Evolutionary conservation across 2,329 filamentous ascomycete species (phyloP).

Genomic region (Tympanopsis confertula): DNA sequence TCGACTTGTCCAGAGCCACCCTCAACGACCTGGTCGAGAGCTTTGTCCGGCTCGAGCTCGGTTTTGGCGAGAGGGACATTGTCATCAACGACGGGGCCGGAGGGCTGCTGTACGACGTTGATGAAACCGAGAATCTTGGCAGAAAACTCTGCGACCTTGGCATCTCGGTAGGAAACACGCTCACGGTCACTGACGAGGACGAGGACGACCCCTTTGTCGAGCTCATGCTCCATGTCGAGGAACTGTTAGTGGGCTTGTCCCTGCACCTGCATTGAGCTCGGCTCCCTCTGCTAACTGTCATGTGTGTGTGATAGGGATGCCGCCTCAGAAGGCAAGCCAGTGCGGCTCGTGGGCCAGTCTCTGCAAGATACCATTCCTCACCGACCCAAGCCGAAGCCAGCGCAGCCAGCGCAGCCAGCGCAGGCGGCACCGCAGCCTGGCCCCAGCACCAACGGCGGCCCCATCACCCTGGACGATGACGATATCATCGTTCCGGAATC

Average conservation of each 20-base stretch:
- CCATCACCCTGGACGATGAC: background rate
- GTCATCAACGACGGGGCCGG: slow-evolving; percentile 47
- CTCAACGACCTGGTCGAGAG: slow-evolving; percentile 49
- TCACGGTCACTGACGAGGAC: background rate
- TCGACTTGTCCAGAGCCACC: slow-evolving; percentile 44
- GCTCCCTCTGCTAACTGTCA: slow-evolving; percentile 12
- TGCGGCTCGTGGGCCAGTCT: slow-evolving; percentile 27
- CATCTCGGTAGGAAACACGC: slow-evolving; percentile 4
- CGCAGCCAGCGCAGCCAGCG: slow-evolving; percentile 6
- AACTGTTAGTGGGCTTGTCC: background rate
- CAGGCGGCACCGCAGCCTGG: slow-evolving; percentile 13
- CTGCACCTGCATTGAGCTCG: slow-evolving; percentile 4
- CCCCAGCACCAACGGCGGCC: slow-evolving; percentile 22
- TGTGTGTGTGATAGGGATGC: slow-evolving; percentile 23
- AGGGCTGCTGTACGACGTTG: slow-evolving; percentile 53
- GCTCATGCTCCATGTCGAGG: slow-evolving; percentile 28
- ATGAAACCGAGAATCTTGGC: slow-evolving; percentile 53
- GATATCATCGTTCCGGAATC: slow-evolving; percentile 8
- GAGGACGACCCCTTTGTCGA: background rate
- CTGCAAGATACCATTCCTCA: background rate
- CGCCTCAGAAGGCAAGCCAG: slow-evolving; percentile 35
- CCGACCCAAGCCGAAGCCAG: slow-evolving; percentile 14
- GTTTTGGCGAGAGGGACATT: slow-evolving; percentile 46
- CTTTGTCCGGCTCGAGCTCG: slow-evolving; percentile 41
- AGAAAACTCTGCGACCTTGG: slow-evolving; percentile 50